Base-by-base conservation (phyloP, 345 rosid species). In the Gossypium arboreum region DNA sequence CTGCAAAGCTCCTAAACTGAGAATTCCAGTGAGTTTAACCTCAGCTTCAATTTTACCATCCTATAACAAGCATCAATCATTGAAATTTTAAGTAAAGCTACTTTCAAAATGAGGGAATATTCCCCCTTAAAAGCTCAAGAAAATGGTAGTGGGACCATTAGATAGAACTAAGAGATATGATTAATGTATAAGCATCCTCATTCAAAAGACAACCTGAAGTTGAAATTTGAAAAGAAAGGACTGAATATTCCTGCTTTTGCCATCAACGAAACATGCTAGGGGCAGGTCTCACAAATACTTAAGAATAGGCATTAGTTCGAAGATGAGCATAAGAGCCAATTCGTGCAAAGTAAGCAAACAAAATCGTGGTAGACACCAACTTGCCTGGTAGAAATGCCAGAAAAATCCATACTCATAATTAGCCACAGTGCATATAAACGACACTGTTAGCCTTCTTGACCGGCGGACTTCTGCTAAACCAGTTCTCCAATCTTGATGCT, bases 401-500 rank as follows among this genome's bases (percentile, higher is more conserved):
- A 81, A 91, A 81, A 91, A 87, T 54, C 89, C 92, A 65, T 91
- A 89, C 74, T 91, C 92, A 22, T 89, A 91, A 76, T 91, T 91
- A 17, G 96, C 96, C 58, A 91, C 88, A 1, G 93, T 91, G 69
- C 96, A 91, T 58, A 87, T 61, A 73, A 86, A 89, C 24, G 93
- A 91, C 61, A 89, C 90, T 0, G 89, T 77, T 15, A 91, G 84
- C 79, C 88, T 82, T 77, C 93, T 89, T 44, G 93, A 91, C 72
- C 93, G 72, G n/a, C 93, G 84, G 67, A 87, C 96, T 86, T 91
- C 93, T 59, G 91, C 90, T 72, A 91, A 86, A 43, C 91, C 96
- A 2, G 93, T 89, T 82, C 96, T 89, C 93, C 93, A 91, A 72
- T 91, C 96, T 81, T 91, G 96, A 82, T 91, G 96, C 84, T 91